Evolutionary conservation across 768 basidiomycete genomes (phyloP).

Genomic region (Fomitopsis pulvina): DNA sequence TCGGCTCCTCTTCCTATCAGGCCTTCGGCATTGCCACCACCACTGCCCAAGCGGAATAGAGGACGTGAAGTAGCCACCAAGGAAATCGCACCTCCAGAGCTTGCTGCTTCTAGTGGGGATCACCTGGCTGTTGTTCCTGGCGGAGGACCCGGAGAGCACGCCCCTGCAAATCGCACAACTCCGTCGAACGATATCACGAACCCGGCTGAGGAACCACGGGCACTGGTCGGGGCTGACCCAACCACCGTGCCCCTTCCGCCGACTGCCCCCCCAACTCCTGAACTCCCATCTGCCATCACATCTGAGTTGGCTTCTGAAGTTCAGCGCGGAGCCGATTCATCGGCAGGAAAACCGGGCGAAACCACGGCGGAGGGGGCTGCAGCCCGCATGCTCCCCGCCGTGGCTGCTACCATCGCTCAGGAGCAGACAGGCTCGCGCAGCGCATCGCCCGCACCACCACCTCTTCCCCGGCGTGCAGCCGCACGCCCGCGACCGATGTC

Average conservation of each 20-base stretch:
- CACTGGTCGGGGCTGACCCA: conserved; percentile 4
- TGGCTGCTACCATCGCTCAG: not conserved
- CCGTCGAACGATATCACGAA: conserved; percentile 20
- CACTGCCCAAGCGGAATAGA: conserved; percentile 21
- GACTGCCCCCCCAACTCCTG: conserved; percentile 11
- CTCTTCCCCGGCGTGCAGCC: conserved; percentile 61
- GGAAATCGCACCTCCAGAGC: conserved; percentile 1
- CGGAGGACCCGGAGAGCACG: conserved; percentile 3
- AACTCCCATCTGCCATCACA: conserved; percentile 2
- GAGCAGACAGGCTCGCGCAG: conserved; percentile 9
- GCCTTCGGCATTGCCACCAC: conserved; percentile 16
- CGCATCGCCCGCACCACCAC: conserved; percentile 39
- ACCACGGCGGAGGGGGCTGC: too few relatives aligned
- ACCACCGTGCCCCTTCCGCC: conserved; percentile 15
- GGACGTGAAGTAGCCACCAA: not conserved
- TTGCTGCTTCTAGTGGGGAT: not conserved
- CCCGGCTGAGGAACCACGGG: conserved; percentile 18
- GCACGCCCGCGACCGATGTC: conserved; percentile 38
- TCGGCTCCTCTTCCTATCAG: conserved; percentile 6
- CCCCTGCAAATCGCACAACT: conserved; percentile 7
- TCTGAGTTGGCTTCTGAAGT: too few relatives aligned
- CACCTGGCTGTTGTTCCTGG: too few relatives aligned
- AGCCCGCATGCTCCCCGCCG: not conserved
- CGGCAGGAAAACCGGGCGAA: not conserved
- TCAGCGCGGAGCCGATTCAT: too few relatives aligned